phyloP scores from a whole-genome alignment of 179 eudicot genomes.

The Beta lomatogona region DNA sequence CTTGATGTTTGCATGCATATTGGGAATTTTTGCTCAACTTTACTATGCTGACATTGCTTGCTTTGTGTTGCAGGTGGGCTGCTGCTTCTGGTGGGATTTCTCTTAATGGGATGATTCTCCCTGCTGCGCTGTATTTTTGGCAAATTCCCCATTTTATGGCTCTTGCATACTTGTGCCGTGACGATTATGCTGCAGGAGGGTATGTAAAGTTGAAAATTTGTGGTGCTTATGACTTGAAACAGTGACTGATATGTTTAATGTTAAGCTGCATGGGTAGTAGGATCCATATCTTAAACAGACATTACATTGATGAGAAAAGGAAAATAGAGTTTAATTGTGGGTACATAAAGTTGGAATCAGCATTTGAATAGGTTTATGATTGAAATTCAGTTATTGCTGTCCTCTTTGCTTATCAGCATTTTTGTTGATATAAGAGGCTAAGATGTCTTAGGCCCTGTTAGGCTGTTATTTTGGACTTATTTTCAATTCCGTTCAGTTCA shows the following conservation, averaged over 20 bases:
- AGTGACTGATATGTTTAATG: neutral
- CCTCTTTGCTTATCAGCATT: neutral
- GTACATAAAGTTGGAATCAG: neutral
- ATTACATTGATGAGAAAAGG: neutral
- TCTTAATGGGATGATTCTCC: conserved; percentile 83
- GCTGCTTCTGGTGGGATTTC: conserved; percentile 90
- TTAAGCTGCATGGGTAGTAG: neutral
- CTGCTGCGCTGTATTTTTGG: conserved; percentile 98
- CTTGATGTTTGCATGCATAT: neutral
- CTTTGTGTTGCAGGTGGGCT: conserved; percentile 74
- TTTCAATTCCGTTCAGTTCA: too few species aligned
- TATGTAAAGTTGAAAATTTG: conserved; percentile 36
- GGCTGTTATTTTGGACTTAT: too few species aligned
- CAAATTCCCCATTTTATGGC: conserved; percentile 99
- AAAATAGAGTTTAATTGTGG: neutral
- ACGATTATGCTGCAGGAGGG: conserved; percentile 98
- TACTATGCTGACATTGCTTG: conserved; percentile 18
- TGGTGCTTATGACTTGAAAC: neutral
- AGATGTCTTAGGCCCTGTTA: too few species aligned
- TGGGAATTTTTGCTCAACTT: neutral
- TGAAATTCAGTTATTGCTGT: neutral
- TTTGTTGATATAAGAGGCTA: too few species aligned
- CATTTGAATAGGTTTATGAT: neutral
- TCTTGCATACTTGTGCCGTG: conserved; percentile 86
- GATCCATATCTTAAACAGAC: neutral